Evolutionary conservation across 2,329 filamentous ascomycete species (phyloP).

Genomic region (Dactylellina sp.): DNA sequence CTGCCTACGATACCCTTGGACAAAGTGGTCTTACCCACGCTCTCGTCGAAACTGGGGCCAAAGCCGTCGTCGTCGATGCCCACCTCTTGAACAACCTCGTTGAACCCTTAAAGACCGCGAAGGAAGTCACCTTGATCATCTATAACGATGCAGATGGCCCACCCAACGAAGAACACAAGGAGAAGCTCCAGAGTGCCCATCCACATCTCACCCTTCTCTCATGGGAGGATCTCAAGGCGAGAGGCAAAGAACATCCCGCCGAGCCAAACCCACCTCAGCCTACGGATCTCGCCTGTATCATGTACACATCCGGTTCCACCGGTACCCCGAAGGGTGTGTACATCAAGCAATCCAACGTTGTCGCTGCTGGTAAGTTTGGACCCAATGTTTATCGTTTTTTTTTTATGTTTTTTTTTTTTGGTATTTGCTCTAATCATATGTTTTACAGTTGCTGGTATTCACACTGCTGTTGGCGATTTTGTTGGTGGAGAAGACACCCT

Average conservation of each 20-base stretch:
- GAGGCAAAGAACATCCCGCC: constrained; percentile 75
- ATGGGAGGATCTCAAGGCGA: constrained; percentile 69
- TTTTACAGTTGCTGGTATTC: constrained; percentile 78
- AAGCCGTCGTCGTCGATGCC: constrained; percentile 87
- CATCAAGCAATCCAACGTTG: constrained; percentile 81
- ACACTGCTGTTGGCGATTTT: constrained; percentile 79
- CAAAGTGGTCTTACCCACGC: constrained; percentile 87
- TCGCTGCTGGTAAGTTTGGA: constrained; percentile 75
- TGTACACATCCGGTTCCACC: constrained; percentile 90
- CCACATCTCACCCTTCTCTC: constrained; percentile 69
- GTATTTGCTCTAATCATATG: not conserved
- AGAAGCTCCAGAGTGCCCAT: constrained; percentile 70
- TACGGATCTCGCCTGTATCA: constrained; percentile 83
- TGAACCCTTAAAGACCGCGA: constrained; percentile 71
- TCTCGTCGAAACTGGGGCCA: constrained; percentile 80
- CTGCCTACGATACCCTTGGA: constrained; percentile 92
- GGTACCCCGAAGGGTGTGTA: constrained; percentile 89
- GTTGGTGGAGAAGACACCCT: constrained; percentile 82
- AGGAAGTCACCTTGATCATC: constrained; percentile 71
- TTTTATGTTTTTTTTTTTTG: not conserved
- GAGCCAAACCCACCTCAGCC: constrained; percentile 78
- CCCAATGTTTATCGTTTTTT: not conserved
- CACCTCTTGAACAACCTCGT: constrained; percentile 75
- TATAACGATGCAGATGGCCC: constrained; percentile 71
- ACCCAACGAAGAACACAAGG: constrained; percentile 67